Conservation (phyloP, 192 early-diverging fungal genomes). For the Haplosporangium gracile region DNA sequence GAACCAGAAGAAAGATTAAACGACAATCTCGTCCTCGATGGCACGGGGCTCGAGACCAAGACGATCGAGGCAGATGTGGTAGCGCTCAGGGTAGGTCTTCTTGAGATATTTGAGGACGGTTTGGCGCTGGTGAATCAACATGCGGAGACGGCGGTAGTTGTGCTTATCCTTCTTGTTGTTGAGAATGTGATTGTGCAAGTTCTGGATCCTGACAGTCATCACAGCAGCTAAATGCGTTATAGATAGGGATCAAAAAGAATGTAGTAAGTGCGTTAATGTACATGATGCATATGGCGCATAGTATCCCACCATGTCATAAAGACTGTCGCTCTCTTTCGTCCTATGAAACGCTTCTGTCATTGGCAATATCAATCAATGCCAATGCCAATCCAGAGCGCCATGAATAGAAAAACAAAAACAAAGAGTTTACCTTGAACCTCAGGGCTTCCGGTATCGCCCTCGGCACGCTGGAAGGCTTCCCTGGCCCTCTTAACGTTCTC, state of each 20-base stretch:
- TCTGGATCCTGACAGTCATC: conserved; percentile 90
- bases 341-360: background rate
- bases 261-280: background rate
- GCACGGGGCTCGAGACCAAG: conserved; percentile 78
- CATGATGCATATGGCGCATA: background rate
- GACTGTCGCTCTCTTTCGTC: background rate
- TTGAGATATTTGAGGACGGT: conserved; percentile 92
- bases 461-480: conserved; percentile 81
- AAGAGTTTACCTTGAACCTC: conserved; percentile 88
- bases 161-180: conserved; percentile 90
- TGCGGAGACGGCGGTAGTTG: conserved; percentile 87
- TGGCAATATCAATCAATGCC: background rate
- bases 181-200: conserved; percentile 84
- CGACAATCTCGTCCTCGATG: conserved; percentile 72
- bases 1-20: conserved; percentile 46
- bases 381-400: background rate
- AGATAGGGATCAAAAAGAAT: background rate
- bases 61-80: conserved; percentile 75
- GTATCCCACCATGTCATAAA: background rate
- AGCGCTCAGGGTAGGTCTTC: conserved; percentile 74
- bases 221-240: conserved; percentile 76
- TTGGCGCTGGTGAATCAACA: conserved; percentile 84
- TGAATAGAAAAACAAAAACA: background rate
- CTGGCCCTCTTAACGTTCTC: conserved; percentile 82
- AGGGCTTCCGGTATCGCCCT: conserved; percentile 90